Evolutionary conservation across 2,329 filamentous ascomycete species (phyloP), one percentile per base, ranked within the genome.

Genomic region (Fusarium illudens): DNA sequence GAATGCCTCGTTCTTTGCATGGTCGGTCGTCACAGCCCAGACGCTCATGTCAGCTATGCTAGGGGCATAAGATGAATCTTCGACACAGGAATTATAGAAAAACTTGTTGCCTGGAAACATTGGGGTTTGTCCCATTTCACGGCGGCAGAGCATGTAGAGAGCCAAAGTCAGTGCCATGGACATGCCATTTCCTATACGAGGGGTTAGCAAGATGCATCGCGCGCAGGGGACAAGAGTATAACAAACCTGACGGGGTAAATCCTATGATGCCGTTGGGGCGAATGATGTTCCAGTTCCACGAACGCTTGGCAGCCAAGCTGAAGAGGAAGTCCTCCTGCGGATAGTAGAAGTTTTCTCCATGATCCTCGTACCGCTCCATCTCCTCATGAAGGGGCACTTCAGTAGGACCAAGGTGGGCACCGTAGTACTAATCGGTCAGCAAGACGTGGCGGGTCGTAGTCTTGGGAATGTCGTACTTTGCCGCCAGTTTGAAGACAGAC

Each of bases 301-400:
- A 29, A 4, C 66, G 65, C 17, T 68, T 67, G 2, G 64, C 52
- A 6, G 66, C 58, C 1, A 68, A 48, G 12, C 27, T 57, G 11
- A 56, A 67, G n/a, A 68, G 51, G 5, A 67, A 68, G 8, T 68
- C 66, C 32, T 68, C 66, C 19, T 68, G 66, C 0, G 51, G 58
- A 10, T 68, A 65, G 29, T 68, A 68, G 11, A 68, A 68, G 58
- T 68, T 68, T 19, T 68, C 66, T 3, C 64, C 66, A 4, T 59
- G 34, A n/a, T 67, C 66, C 13, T 68, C 54, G 20, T 68, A 68
- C 1, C 66, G 54, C 15, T 20, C 44, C 64, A 68, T 68, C 4
- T 50, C 64, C 27, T 68, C 66, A 4, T 67, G 51, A 5, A 68
- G 57, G 8, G 66, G 66, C 6, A 68, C 64, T 29, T 68, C 66